phyloP scores from a whole-genome alignment of 1,284 basidiomycete species.

The Tilletiaria anomala region DNA sequence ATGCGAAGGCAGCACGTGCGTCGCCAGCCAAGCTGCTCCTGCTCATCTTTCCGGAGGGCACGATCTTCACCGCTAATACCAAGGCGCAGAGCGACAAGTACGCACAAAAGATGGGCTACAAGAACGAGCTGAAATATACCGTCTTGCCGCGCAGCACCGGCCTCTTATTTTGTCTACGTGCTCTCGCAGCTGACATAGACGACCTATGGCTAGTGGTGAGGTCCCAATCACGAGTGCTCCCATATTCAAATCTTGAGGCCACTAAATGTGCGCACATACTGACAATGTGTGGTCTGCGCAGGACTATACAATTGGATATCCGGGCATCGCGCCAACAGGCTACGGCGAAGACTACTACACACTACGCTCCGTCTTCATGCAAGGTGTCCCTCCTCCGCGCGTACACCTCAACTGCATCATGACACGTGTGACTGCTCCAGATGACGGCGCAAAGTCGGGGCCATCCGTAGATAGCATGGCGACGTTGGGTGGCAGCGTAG shows the following conservation, averaged over 20 bases:
- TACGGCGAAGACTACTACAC: constrained; percentile 74
- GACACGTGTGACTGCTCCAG: no score
- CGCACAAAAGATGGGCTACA: constrained; percentile 40
- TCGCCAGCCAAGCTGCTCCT: constrained; percentile 17
- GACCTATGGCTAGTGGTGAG: constrained; percentile 58
- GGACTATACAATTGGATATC: constrained; percentile 61
- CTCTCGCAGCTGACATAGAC: constrained; percentile 61
- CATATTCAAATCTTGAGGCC: not conserved
- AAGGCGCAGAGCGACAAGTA: constrained; percentile 22
- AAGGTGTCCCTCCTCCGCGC: constrained; percentile 64
- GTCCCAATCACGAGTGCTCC: not conserved
- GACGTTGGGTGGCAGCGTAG: no score
- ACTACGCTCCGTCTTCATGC: constrained; percentile 67
- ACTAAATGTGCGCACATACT: not conserved
- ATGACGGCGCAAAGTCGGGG: no score
- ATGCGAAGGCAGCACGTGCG: not conserved
- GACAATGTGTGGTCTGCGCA: not conserved
- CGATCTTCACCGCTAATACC: constrained; percentile 20
- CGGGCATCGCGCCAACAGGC: constrained; percentile 49
- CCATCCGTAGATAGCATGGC: no score
- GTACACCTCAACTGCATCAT: constrained; percentile 54
- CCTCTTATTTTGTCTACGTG: constrained; percentile 66
- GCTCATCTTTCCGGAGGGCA: constrained; percentile 33
- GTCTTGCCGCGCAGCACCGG: constrained; percentile 84
- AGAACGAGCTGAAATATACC: constrained; percentile 57